phyloP scores from a whole-genome alignment of 2,329 filamentous ascomycete species.

The Colletotrichum tamarilloi region DNA sequence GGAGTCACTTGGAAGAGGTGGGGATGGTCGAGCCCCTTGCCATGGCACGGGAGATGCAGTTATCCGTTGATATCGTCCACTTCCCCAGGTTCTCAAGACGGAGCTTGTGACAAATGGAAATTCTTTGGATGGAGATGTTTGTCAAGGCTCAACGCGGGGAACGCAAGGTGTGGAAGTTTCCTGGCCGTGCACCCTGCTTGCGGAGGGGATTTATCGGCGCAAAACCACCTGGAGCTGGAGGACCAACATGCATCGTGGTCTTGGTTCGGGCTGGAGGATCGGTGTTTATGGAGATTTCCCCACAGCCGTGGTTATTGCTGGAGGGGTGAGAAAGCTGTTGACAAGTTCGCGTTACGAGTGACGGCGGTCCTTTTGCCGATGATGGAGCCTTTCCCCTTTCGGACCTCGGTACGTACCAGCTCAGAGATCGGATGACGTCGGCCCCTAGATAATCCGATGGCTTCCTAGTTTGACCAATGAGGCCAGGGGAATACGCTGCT shows the following conservation, averaged over 20 bases:
- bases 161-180: not conserved
- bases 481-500: not conserved
- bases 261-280: not conserved
- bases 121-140: not conserved
- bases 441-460: slow-evolving; percentile 4
- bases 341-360: not conserved
- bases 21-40: slow-evolving; percentile 10
- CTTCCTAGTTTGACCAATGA: not conserved
- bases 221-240: not conserved
- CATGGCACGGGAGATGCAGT: slow-evolving; percentile 8
- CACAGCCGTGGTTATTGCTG: not conserved
- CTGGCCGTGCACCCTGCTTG: not conserved
- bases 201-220: not conserved
- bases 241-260: not conserved
- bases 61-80: not conserved
- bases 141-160: slow-evolving; percentile 17
- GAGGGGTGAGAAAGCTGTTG: not conserved
- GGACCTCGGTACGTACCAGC: not conserved
- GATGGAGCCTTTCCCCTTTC: not conserved
- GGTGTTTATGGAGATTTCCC: slow-evolving; percentile 2
- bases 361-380: slow-evolving; percentile 16
- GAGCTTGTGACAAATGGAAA: slow-evolving; percentile 29
- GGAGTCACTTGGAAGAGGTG: not conserved
- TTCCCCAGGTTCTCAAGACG: slow-evolving; percentile 16
- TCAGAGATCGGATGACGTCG: not conserved